Conservation (phyloP, 2,329 filamentous ascomycete genomes). For the Cercospora sp. region DNA sequence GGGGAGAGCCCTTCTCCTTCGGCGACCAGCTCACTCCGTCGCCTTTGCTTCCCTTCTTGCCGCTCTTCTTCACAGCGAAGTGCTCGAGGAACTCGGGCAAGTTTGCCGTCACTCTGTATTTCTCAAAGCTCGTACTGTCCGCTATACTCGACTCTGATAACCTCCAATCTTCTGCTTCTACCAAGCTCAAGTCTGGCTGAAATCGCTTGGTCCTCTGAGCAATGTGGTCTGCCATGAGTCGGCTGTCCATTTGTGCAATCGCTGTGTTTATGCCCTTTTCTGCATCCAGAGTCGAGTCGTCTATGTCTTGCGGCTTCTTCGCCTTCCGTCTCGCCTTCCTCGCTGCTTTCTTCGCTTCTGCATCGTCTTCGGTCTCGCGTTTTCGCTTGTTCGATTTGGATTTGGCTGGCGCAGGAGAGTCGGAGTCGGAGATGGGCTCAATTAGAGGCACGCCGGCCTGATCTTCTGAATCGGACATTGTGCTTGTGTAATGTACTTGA, state of each 20-base stretch:
- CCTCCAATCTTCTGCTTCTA: constrained; percentile 81
- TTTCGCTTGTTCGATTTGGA: constrained; percentile 43
- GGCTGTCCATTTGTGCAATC: constrained; percentile 78
- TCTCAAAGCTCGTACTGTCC: constrained; percentile 75
- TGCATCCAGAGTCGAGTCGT: constrained; percentile 57
- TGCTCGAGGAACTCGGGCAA: constrained; percentile 76
- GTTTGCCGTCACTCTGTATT: constrained; percentile 67
- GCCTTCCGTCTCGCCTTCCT: constrained; percentile 64
- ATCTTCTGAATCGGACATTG: constrained; percentile 49
- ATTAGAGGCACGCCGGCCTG: constrained; percentile 48
- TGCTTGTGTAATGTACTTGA: background rate
- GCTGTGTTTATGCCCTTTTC: constrained; percentile 68
- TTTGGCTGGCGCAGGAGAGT: constrained; percentile 32
- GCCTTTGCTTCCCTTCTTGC: constrained; percentile 40
- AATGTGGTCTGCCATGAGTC: constrained; percentile 80
- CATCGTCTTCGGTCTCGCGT: constrained; percentile 39
- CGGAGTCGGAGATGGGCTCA: constrained; percentile 42
- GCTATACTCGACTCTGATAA: constrained; percentile 72
- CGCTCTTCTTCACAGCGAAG: constrained; percentile 47
- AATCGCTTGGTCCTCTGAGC: constrained; percentile 76
- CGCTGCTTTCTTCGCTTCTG: constrained; percentile 40
- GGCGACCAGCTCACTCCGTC: constrained; percentile 62
- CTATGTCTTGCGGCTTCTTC: constrained; percentile 60
- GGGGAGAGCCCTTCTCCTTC: constrained; percentile 62
- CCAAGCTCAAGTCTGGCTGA: constrained; percentile 73